Conservation (phyloP, 2,329 filamentous ascomycete genomes). For the Periconia macrospinosa region DNA sequence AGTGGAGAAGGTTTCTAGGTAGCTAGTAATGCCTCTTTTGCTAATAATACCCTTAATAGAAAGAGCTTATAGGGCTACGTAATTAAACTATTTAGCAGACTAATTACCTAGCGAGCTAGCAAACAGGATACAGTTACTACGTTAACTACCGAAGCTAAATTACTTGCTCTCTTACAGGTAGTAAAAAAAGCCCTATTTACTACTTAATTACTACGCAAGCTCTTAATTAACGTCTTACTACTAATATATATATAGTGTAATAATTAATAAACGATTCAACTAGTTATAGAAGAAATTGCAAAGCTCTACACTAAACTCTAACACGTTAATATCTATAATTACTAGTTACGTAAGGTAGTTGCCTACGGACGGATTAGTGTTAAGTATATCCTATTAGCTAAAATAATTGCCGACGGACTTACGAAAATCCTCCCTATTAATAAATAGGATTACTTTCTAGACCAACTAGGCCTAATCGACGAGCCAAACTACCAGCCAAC, state of each 20-base stretch:
- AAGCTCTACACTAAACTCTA: too few relatives aligned
- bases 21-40: slow-evolving; percentile 8
- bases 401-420: too few relatives aligned
- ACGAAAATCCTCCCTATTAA: too few relatives aligned
- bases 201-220: slow-evolving; percentile 1
- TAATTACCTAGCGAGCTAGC: not conserved
- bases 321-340: too few relatives aligned
- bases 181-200: slow-evolving; percentile 10
- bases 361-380: too few relatives aligned
- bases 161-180: slow-evolving; percentile 7
- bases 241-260: slow-evolving; percentile 7
- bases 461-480: too few relatives aligned
- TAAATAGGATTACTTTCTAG: too few relatives aligned
- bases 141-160: slow-evolving; percentile 9
- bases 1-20: slow-evolving; percentile 4
- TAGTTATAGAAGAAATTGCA: too few relatives aligned
- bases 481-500: too few relatives aligned
- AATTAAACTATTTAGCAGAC: slow-evolving; percentile 10
- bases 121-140: slow-evolving; percentile 13
- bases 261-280: slow-evolving; percentile 9
- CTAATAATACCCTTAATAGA: not conserved
- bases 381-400: too few relatives aligned
- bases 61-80: slow-evolving; percentile 8
- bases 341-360: too few relatives aligned
- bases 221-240: not conserved